Percentiles rank a stretch among this genome's conserved stretches.
These are phyloP conservation scores for Rhynchosporium agropyri DNA, from an alignment of 2,329 filamentous ascomycete species.

Conservation along the genomic window DNA sequence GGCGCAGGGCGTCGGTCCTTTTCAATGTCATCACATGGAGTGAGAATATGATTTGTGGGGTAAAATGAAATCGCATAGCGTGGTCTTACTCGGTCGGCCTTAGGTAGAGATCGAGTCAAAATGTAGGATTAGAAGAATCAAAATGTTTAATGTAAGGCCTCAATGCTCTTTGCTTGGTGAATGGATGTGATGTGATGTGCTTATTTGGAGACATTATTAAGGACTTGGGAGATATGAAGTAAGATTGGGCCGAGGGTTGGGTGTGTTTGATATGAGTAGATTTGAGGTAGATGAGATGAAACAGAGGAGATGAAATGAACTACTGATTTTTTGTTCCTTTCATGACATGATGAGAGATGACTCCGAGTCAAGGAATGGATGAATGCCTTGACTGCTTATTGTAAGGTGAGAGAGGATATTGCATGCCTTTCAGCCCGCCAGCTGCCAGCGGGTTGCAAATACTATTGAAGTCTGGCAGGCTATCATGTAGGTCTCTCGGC, in stretches of 20 bases:
- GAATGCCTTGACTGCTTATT: neutral
- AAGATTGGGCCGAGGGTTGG: no score
- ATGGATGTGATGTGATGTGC: neutral
- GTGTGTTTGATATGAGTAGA: neutral
- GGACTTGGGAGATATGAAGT: no score
- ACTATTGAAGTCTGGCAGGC: no score
- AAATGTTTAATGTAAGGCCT: neutral
- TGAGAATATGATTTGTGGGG: neutral
- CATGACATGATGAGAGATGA: neutral
- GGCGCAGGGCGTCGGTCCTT: slow-evolving; percentile 7
- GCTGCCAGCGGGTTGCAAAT: no score
- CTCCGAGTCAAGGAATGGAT: neutral
- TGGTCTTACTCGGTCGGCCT: no score
- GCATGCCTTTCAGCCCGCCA: no score
- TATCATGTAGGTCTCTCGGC: no score
- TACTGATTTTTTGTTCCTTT: no score
- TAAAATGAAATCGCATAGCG: neutral
- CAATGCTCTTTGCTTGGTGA: no score
- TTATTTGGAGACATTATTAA: neutral
- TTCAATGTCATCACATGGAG: neutral
- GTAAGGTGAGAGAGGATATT: no score
- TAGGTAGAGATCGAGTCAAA: neutral
- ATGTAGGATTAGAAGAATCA: slow-evolving; percentile 1
- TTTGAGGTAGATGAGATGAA: neutral
- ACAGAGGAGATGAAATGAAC: no score